Evolutionary conservation across 2,329 filamentous ascomycete species (phyloP).

Genomic region (Colletotrichum zoysiae): DNA sequence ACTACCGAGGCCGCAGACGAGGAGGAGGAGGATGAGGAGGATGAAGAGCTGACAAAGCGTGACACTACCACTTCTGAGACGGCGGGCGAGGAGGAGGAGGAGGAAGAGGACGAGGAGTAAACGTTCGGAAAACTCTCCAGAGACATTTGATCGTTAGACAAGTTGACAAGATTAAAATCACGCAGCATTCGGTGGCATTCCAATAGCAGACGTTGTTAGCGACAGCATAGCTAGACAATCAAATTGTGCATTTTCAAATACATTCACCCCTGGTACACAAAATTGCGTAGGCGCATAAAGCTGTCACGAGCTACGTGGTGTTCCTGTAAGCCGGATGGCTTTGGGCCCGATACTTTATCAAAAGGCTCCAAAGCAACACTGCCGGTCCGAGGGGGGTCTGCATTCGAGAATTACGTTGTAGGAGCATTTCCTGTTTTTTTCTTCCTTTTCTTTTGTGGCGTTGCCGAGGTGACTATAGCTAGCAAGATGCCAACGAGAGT

Average conservation of each 20-base stretch:
- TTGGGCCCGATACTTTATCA: no score
- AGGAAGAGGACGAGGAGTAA: conserved; percentile 24
- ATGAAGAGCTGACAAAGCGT: conserved; percentile 7
- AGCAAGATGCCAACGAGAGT: no score
- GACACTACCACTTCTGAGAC: neutral
- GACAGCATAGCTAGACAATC: neutral
- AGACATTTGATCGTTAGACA: no score
- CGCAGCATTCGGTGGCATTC: neutral
- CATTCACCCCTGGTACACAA: fast-evolving
- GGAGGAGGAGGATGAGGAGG: conserved; percentile 22
- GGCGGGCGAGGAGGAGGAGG: conserved; percentile 7
- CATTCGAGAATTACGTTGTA: no score
- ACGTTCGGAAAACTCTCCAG: no score
- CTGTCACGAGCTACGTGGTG: neutral
- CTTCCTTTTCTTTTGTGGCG: no score
- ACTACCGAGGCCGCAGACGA: neutral
- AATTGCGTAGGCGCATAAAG: neutral
- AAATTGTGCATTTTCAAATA: neutral
- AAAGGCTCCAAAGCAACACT: no score
- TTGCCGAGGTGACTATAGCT: no score
- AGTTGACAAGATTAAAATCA: neutral
- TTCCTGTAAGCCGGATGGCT: neutral
- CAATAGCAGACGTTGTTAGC: conserved; percentile 41
- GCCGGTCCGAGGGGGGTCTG: no score
- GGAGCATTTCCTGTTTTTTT: no score